phyloP scores from a whole-genome alignment of 306 rosid species.

The Erythrophleum fordii region DNA sequence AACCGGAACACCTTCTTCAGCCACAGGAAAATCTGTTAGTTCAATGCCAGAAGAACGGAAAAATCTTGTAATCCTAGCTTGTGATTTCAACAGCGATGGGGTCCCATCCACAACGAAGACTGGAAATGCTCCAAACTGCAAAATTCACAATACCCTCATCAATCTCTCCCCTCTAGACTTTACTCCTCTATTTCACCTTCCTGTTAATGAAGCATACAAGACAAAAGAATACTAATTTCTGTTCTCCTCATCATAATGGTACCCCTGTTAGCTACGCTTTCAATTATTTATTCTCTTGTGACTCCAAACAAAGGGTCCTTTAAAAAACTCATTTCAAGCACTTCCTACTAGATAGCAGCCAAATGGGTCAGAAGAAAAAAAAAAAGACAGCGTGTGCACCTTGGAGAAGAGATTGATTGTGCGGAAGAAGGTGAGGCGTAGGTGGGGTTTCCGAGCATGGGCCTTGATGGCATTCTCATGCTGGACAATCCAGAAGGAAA shows the following conservation, averaged over 20 bases:
- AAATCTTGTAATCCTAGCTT: constrained; percentile 71
- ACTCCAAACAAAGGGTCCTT: constrained; percentile 16
- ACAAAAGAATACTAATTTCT: not conserved
- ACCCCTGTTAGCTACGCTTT: not conserved
- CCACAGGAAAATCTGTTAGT: constrained; percentile 54
- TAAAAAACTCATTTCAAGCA: not conserved
- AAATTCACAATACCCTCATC: constrained; percentile 34
- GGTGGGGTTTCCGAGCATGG: constrained; percentile 66
- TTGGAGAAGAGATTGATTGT: constrained; percentile 83
- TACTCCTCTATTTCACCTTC: not conserved
- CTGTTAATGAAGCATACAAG: not conserved
- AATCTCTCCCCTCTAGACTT: not conserved
- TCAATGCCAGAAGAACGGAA: constrained; percentile 73
- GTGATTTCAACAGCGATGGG: constrained; percentile 79
- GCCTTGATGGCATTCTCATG: constrained; percentile 73
- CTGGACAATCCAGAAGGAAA: constrained; percentile 89
- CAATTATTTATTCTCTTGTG: not conserved
- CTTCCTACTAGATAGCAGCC: not conserved
- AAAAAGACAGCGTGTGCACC: constrained; percentile 37
- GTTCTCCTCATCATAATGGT: not conserved
- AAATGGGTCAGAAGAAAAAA: not conserved
- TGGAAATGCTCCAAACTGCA: constrained; percentile 89
- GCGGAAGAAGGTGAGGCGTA: constrained; percentile 82
- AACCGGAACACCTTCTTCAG: constrained; percentile 63
- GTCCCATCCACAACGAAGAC: constrained; percentile 88